Percentiles rank a stretch among this genome's conserved stretches.
phyloP scores from a whole-genome alignment of 179 eudicot genomes.

The Patellifolia procumbens region DNA sequence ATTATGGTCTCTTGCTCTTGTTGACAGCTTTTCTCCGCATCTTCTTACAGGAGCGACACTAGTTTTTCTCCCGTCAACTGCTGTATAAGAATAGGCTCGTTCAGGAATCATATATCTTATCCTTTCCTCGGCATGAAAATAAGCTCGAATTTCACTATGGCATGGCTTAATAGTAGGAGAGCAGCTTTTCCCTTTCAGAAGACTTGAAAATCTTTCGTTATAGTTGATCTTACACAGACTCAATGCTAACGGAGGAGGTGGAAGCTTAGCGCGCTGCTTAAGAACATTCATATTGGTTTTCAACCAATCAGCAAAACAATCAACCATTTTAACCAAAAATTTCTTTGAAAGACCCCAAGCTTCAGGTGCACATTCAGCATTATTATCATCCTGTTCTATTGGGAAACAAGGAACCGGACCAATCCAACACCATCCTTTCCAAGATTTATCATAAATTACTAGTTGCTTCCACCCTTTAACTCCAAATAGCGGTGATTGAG shows the following conservation, averaged over 20 bases:
- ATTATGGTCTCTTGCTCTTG: constrained; percentile 54
- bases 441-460: constrained; percentile 38
- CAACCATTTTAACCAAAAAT: constrained; percentile 51
- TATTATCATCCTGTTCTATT: constrained; percentile 26
- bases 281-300: constrained; percentile 49
- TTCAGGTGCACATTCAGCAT: constrained; percentile 42
- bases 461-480: constrained; percentile 61
- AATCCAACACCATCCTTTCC: constrained; percentile 57
- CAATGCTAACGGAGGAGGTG: constrained; percentile 46
- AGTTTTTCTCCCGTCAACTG: constrained; percentile 62
- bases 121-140: constrained; percentile 54
- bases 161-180: constrained; percentile 50
- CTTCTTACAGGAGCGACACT: constrained; percentile 57
- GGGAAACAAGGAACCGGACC: constrained; percentile 41
- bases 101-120: constrained; percentile 55
- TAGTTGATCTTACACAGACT: constrained; percentile 35
- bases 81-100: constrained; percentile 60
- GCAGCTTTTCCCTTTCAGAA: constrained; percentile 44
- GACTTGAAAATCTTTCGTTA: constrained; percentile 48
- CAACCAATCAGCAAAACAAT: constrained; percentile 60
- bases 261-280: constrained; percentile 49
- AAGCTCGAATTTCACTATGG: constrained; percentile 44
- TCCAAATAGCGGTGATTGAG: constrained; percentile 47
- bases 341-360: constrained; percentile 58
- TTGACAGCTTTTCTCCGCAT: constrained; percentile 50